These are phyloP conservation scores for Zizania latifolia DNA, from an alignment of 176 grass and related monocot species.

Conservation along the genomic window DNA sequence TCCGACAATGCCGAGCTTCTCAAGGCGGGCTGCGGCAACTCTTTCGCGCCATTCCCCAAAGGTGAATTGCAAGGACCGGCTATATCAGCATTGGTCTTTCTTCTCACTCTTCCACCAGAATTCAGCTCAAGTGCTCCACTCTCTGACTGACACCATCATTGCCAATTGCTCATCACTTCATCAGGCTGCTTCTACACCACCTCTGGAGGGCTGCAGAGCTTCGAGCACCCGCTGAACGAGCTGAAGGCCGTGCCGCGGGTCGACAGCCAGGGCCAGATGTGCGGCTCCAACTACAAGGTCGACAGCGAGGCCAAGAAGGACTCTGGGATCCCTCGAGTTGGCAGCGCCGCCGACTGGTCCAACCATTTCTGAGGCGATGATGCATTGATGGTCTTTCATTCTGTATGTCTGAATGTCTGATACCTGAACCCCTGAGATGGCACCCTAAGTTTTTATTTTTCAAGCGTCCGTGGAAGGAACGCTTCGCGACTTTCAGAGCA, in stretches of 20 bases:
- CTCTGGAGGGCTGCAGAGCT: constrained; percentile 77
- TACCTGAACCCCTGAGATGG: not conserved
- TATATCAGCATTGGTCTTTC: not conserved
- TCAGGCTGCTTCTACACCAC: constrained; percentile 95
- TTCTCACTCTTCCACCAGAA: not conserved
- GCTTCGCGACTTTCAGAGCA: not conserved
- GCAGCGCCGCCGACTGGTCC: constrained; percentile 76
- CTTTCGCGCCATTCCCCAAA: constrained; percentile 76
- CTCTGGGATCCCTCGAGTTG: constrained; percentile 62
- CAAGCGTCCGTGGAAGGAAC: not conserved
- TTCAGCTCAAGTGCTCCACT: not conserved
- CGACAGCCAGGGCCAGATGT: constrained; percentile 85
- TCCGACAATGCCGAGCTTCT: constrained; percentile 57
- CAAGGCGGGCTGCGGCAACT: constrained; percentile 63
- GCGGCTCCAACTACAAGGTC: constrained; percentile 73
- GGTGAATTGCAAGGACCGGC: constrained; percentile 25
- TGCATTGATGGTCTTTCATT: not conserved
- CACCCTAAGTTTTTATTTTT: not conserved
- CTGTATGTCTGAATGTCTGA: not conserved
- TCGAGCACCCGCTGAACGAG: constrained; percentile 80
- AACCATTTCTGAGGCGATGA: constrained; percentile 47
- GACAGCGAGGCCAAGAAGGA: constrained; percentile 80
- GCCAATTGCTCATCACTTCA: constrained; percentile 20
- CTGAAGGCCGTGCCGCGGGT: constrained; percentile 72
- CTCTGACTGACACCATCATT: not conserved